A percentile compares a stretch with the other conserved stretches of the same genome.
phyloP scores from a whole-genome alignment of 2,329 filamentous ascomycete genomes.

The Pezicula neosporulosa region DNA sequence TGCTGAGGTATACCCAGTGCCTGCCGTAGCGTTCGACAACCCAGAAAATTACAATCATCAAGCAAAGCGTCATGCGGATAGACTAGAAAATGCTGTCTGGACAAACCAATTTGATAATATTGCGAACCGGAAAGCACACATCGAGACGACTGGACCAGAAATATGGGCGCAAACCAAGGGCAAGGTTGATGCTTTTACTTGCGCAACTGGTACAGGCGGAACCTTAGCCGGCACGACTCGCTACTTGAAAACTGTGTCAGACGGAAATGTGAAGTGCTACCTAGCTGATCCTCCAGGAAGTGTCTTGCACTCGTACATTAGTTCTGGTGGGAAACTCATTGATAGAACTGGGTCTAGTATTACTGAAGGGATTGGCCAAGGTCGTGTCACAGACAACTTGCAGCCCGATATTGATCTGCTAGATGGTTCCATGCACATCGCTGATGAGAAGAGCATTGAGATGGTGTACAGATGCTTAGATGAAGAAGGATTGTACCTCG shows the following conservation, averaged over 20 bases:
- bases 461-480: slow-evolving; percentile 98
- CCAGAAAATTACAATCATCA: slow-evolving; percentile 98
- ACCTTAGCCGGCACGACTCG: slow-evolving; percentile 86
- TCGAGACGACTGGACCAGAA: slow-evolving; percentile 95
- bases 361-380: slow-evolving; percentile 97
- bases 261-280: slow-evolving; percentile 78
- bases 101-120: slow-evolving; percentile 99
- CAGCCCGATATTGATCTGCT: slow-evolving; percentile 78
- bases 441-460: slow-evolving; percentile 91
- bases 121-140: slow-evolving; percentile 88
- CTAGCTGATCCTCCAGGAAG: slow-evolving; percentile 92
- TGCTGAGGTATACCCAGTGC: slow-evolving; percentile 93
- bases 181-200: slow-evolving; percentile 89
- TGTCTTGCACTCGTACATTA: slow-evolving; percentile 89
- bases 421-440: slow-evolving; percentile 80
- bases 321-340: slow-evolving; percentile 76
- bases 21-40: slow-evolving; percentile 92
- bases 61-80: slow-evolving; percentile 83
- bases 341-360: slow-evolving; percentile 85
- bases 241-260: slow-evolving; percentile 80
- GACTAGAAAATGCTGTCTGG: slow-evolving; percentile 87
- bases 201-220: slow-evolving; percentile 88
- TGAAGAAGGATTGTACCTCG: slow-evolving; percentile 92
- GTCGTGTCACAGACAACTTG: slow-evolving; percentile 93
- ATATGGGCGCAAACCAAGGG: slow-evolving; percentile 92